Percentiles rank a stretch among this genome's conserved stretches.
Conservation (phyloP, 1,284 basidiomycete species). For the Athelia sp. region DNA sequence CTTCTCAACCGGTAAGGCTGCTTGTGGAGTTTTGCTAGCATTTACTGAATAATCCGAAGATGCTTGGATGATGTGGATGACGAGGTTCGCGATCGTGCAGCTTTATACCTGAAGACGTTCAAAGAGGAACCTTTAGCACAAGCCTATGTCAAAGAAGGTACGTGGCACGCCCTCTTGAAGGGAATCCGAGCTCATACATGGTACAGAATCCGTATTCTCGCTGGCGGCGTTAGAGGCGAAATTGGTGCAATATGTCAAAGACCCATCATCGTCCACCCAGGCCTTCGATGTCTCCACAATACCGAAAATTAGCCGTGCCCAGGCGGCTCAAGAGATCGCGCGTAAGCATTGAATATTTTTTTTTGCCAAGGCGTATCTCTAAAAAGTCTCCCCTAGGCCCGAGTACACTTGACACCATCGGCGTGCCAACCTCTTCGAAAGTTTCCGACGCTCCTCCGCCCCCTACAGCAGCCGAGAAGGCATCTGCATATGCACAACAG, state of each 20-base stretch:
- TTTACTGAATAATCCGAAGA: conserved; percentile 32
- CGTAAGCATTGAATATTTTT: conserved; percentile 50
- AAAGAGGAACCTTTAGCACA: conserved; percentile 79
- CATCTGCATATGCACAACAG: conserved; percentile 84
- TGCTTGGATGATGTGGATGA: conserved; percentile 99
- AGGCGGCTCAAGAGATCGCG: conserved; percentile 81
- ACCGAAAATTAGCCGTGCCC: conserved; percentile 88
- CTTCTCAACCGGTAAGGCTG: conserved; percentile 68
- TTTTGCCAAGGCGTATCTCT: conserved; percentile 3
- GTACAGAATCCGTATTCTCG: conserved; percentile 85
- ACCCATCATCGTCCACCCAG: conserved; percentile 58
- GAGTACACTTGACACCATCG: conserved; percentile 78
- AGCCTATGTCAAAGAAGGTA: conserved; percentile 89
- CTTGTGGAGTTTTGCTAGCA: not conserved
- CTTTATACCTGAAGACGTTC: conserved; percentile 87
- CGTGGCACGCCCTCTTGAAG: conserved; percentile 12
- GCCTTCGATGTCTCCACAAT: conserved; percentile 81
- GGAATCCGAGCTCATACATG: too few species aligned
- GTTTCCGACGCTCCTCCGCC: conserved; percentile 60
- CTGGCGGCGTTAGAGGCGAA: conserved; percentile 83
- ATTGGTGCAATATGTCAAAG: conserved; percentile 86
- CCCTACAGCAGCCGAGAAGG: conserved; percentile 75
- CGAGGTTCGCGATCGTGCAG: conserved; percentile 97
- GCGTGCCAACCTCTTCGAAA: conserved; percentile 61
- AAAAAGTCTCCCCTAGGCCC: conserved; percentile 47